phyloP scores from a whole-genome alignment of 257 asterid genomes.

The Solanum lycopersicoides region DNA sequence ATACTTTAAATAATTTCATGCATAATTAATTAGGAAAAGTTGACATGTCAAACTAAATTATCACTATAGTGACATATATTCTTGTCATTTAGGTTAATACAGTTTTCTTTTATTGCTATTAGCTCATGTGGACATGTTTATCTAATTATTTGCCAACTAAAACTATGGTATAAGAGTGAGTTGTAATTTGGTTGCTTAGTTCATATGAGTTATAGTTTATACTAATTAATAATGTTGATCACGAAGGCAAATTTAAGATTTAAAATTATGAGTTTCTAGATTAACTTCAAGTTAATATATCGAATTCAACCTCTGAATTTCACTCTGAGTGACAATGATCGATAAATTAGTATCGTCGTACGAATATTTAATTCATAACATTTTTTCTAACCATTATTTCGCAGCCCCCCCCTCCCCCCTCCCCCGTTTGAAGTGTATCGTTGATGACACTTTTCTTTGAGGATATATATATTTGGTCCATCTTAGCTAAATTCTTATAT shows the following conservation, averaged over 20 bases:
- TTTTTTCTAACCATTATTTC: not conserved
- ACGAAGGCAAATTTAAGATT: fast-evolving
- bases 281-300: not conserved
- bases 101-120: not conserved
- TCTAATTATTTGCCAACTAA: not conserved
- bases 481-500: not conserved
- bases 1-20: not conserved
- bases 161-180: not conserved
- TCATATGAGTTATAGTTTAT: not conserved
- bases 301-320: not conserved
- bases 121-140: not conserved
- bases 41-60: not conserved
- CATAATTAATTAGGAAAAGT: not conserved
- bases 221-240: not conserved
- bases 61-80: not conserved
- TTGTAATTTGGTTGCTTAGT: not conserved
- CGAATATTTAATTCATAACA: not conserved
- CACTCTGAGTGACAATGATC: fast-evolving
- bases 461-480: not conserved
- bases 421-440: too few species aligned
- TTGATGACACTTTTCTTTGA: too few species aligned
- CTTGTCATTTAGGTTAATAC: not conserved
- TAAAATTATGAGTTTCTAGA: not conserved
- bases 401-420: too few species aligned
- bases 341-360: not conserved